A percentile compares a stretch with the other conserved stretches of the same genome.
These are phyloP conservation scores for Pelargonium hybrid DNA, from an alignment of 441 rosid species.

Conservation along the genomic window DNA sequence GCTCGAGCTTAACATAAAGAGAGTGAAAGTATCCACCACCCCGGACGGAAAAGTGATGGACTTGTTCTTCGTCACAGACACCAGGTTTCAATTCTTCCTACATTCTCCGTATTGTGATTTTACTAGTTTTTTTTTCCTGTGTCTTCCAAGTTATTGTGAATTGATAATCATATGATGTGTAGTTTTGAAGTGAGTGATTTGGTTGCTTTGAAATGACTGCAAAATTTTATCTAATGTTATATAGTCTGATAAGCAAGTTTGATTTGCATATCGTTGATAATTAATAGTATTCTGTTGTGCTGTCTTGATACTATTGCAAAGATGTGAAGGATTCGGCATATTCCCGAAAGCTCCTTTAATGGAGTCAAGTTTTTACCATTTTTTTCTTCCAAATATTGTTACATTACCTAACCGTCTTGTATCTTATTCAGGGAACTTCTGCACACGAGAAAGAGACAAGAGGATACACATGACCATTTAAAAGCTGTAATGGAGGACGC, in stretches of 20 bases:
- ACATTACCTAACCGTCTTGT: neutral
- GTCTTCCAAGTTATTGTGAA: too few relatives aligned
- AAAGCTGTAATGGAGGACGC: constrained; percentile 40
- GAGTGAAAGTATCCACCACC: constrained; percentile 88
- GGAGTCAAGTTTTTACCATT: too few relatives aligned
- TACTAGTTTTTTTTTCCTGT: too few relatives aligned
- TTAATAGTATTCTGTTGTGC: too few relatives aligned
- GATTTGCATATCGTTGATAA: too few relatives aligned
- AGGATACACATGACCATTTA: constrained; percentile 37
- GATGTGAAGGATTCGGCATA: too few relatives aligned
- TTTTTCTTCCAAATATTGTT: constrained; percentile 4
- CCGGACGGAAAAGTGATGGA: constrained; percentile 90
- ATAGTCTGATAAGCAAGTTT: too few relatives aligned
- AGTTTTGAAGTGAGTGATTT: neutral
- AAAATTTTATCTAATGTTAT: too few relatives aligned
- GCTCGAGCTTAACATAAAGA: constrained; percentile 71
- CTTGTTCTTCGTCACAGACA: constrained; percentile 80
- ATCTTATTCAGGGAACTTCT: constrained; percentile 52
- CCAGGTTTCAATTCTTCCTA: constrained; percentile 39
- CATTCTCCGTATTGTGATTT: constrained; percentile 10
- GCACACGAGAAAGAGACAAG: constrained; percentile 59
- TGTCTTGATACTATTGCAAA: too few relatives aligned
- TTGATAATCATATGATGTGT: too few relatives aligned
- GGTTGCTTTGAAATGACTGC: too few relatives aligned
- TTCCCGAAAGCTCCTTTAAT: too few relatives aligned